Evolutionary conservation across 2,329 filamentous ascomycete species (phyloP).

Genomic region (Fusarium bactridioides): DNA sequence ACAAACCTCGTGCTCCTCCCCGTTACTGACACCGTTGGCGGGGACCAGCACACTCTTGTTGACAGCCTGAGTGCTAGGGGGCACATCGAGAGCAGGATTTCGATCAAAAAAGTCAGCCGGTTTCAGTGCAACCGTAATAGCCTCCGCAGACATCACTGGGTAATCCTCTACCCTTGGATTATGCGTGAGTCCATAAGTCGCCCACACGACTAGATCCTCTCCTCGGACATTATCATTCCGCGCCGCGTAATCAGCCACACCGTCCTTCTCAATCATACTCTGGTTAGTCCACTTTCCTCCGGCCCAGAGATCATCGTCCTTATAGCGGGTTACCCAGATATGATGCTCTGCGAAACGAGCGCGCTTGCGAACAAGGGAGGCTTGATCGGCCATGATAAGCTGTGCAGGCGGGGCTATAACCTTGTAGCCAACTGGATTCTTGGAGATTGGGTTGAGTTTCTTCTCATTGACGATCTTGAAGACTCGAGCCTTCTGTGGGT

Average conservation of each 20-base stretch:
- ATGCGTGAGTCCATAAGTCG: slow-evolving; percentile 69
- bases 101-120: slow-evolving; percentile 58
- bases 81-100: slow-evolving; percentile 58
- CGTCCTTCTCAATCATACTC: slow-evolving; percentile 47
- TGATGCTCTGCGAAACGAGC: slow-evolving; percentile 54
- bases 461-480: slow-evolving; percentile 58
- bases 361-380: slow-evolving; percentile 49
- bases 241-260: slow-evolving; percentile 51
- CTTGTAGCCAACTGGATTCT: slow-evolving; percentile 59
- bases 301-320: slow-evolving; percentile 55
- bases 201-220: slow-evolving; percentile 65
- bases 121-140: slow-evolving; percentile 53
- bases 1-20: background rate
- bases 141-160: slow-evolving; percentile 69
- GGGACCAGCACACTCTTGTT: background rate
- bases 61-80: slow-evolving; percentile 15
- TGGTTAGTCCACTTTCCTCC: slow-evolving; percentile 52
- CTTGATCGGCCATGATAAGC: slow-evolving; percentile 53
- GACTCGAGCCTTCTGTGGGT: slow-evolving; percentile 59
- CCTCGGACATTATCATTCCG: slow-evolving; percentile 58
- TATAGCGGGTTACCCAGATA: slow-evolving; percentile 55
- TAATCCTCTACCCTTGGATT: slow-evolving; percentile 73
- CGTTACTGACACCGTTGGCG: background rate
- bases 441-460: slow-evolving; percentile 56
- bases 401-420: slow-evolving; percentile 55